Evolutionary conservation across 2,329 filamentous ascomycete genomes (phyloP).

Genomic region (Aureobasidium sp.): DNA sequence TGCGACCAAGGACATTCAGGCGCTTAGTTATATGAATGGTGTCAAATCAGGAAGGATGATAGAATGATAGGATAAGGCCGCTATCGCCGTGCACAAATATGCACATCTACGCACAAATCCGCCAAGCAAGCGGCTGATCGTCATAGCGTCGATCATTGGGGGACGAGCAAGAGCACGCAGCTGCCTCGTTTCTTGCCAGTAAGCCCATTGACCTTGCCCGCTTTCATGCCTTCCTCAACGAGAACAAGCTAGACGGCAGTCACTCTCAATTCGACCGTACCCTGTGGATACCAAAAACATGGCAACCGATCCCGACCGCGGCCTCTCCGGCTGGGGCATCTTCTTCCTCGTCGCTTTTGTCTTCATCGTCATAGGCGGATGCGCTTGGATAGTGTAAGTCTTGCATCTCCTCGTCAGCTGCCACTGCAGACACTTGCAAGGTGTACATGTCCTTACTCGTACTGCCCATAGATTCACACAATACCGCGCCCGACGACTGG

Average conservation of each 20-base stretch:
- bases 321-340: conserved; percentile 44
- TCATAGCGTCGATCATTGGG: neutral
- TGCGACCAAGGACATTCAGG: neutral
- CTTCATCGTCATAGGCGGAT: conserved; percentile 49
- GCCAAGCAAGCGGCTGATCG: neutral
- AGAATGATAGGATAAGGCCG: neutral
- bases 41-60: neutral
- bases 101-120: neutral
- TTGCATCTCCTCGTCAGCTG: neutral
- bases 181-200: neutral
- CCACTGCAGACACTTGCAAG: neutral
- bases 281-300: neutral
- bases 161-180: neutral
- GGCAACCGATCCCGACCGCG: conserved; percentile 16
- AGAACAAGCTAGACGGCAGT: conserved; percentile 4
- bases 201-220: neutral
- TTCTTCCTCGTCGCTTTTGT: conserved; percentile 68
- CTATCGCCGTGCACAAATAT: neutral
- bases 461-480: conserved; percentile 50
- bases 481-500: conserved; percentile 64
- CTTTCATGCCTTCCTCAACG: neutral
- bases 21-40: conserved; percentile 1
- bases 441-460: neutral
- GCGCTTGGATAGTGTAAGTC: conserved; percentile 55
- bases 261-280: neutral